phyloP scores from a whole-genome alignment of 192 early-diverging fungal species.

The Oehlia diaphana region DNA sequence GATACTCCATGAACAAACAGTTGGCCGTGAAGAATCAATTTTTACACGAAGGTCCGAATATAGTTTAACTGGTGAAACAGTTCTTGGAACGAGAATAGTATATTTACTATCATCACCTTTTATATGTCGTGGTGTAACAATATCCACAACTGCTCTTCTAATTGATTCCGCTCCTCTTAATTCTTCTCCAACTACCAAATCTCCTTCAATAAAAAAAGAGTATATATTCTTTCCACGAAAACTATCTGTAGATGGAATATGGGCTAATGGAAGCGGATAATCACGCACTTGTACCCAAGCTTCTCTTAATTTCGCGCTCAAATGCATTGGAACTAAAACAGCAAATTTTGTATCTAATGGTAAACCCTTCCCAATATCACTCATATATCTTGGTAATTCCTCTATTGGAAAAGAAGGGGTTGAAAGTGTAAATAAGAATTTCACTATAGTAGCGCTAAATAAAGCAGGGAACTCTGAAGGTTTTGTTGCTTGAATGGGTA shows the following conservation, averaged over 20 bases:
- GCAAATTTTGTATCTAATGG: slow-evolving; percentile 42
- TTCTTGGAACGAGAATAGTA: slow-evolving; percentile 32
- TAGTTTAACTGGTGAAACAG: slow-evolving; percentile 41
- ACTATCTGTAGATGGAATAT: slow-evolving; percentile 33
- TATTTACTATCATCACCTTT: slow-evolving; percentile 19
- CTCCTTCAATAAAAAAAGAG: slow-evolving; percentile 37
- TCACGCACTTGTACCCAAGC: slow-evolving; percentile 43
- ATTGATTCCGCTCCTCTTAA: slow-evolving; percentile 32
- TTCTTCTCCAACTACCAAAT: slow-evolving; percentile 48
- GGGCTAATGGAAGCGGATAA: slow-evolving; percentile 42
- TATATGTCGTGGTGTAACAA: slow-evolving; percentile 7
- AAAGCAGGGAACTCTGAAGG: slow-evolving; percentile 35
- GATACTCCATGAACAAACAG: slow-evolving; percentile 34
- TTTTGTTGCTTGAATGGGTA: background rate
- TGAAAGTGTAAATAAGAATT: slow-evolving; percentile 24
- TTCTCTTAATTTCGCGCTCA: slow-evolving; percentile 35
- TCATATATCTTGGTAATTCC: slow-evolving; percentile 38
- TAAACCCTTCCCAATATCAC: slow-evolving; percentile 40
- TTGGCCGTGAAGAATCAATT: slow-evolving; percentile 28
- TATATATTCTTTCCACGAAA: background rate
- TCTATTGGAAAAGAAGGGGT: slow-evolving; percentile 36
- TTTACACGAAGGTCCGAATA: slow-evolving; percentile 45
- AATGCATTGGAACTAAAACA: slow-evolving; percentile 42
- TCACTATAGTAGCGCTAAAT: slow-evolving; percentile 31
- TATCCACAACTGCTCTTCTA: slow-evolving; percentile 23